These are phyloP conservation scores for Vaccinium macrocarpon DNA, from an alignment of 148 eudicot genomes.

Conservation along the genomic window DNA sequence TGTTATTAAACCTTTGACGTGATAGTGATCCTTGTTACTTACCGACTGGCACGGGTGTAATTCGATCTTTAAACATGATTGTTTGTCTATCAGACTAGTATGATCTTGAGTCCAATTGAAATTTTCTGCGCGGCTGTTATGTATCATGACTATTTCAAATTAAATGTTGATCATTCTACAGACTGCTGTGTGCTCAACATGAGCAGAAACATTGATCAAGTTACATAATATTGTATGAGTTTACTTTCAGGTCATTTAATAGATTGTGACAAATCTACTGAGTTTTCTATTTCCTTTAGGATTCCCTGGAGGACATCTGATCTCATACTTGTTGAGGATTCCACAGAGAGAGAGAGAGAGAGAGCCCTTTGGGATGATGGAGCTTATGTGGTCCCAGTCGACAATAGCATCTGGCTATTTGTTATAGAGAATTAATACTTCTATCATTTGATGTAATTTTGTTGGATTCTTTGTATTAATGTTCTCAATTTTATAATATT, in stretches of 20 bases:
- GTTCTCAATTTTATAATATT: no score
- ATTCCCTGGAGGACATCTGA: slow-evolving; percentile 84
- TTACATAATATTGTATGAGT: no score
- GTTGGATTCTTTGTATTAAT: no score
- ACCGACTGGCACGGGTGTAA: background rate
- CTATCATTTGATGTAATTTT: no score
- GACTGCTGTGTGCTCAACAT: no score
- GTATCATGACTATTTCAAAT: background rate
- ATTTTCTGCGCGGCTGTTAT: background rate
- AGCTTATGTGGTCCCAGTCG: slow-evolving; percentile 14
- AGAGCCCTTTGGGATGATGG: slow-evolving; percentile 96
- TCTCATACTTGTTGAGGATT: slow-evolving; percentile 92
- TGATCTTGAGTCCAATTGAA: background rate
- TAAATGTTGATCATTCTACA: background rate
- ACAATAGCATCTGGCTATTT: no score
- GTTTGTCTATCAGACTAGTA: background rate
- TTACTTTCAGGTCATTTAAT: slow-evolving; percentile 55
- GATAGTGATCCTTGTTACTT: background rate
- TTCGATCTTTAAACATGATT: background rate
- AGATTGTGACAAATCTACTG: background rate
- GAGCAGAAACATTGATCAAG: no score
- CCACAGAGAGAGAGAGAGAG: slow-evolving; percentile 66
- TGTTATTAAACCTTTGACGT: background rate
- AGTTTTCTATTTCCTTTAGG: slow-evolving; percentile 36
- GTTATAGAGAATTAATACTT: no score